phyloP scores from a whole-genome alignment of 345 rosid genomes.

The Arabis hirsuta region DNA sequence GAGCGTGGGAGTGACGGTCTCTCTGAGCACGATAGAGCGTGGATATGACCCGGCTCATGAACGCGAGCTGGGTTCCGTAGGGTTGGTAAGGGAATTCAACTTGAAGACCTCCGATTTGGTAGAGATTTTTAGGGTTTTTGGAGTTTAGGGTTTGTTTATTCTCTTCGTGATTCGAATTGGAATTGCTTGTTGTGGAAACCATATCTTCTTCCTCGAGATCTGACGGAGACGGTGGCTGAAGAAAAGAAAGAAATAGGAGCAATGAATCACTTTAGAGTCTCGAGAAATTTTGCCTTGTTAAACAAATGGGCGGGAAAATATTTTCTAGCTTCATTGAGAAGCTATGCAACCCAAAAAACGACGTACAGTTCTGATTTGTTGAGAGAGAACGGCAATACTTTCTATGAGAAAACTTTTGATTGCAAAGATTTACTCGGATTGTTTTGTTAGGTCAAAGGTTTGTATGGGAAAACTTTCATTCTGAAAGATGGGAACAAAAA shows the following conservation, averaged over 20 bases:
- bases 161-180: conserved; percentile 37
- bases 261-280: not conserved
- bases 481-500: too few relatives aligned
- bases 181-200: conserved; percentile 43
- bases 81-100: conserved; percentile 95
- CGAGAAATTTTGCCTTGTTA: not conserved
- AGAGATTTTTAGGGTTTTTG: conserved; percentile 50
- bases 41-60: conserved; percentile 91
- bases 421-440: too few relatives aligned
- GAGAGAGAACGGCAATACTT: not conserved
- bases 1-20: conserved; percentile 84
- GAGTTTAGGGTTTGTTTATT: conserved; percentile 43
- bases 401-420: not conserved
- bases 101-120: conserved; percentile 72
- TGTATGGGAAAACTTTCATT: too few relatives aligned
- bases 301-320: conserved; percentile 34
- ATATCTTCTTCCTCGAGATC: conserved; percentile 34
- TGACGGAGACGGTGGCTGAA: conserved; percentile 6
- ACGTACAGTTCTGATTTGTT: not conserved
- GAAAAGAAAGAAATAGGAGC: too few relatives aligned
- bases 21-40: conserved; percentile 88
- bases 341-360: not conserved
- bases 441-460: too few relatives aligned
- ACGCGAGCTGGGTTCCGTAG: conserved; percentile 92
- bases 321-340: not conserved